These are phyloP conservation scores for Marasmius tenuissimus DNA, from an alignment of 1,284 basidiomycete species.

Conservation along the genomic window DNA sequence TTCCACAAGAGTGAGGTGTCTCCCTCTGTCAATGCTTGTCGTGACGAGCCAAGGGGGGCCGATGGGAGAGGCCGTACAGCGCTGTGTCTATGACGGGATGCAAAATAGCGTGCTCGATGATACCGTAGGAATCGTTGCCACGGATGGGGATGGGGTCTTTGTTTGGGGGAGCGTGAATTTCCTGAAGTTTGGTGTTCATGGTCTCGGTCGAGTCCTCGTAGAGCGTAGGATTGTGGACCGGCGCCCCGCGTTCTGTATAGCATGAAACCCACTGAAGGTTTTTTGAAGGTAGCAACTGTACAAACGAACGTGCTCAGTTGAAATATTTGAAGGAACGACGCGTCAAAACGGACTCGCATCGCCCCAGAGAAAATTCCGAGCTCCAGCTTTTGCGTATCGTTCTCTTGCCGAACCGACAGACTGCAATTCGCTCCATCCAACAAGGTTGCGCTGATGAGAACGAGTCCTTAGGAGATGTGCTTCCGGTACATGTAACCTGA, in stretches of 20 bases:
- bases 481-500: too few species aligned
- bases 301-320: too few species aligned
- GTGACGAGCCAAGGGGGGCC: constrained; percentile 12
- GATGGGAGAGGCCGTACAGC: constrained; percentile 16
- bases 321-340: too few species aligned
- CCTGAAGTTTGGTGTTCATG: constrained; percentile 10
- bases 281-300: background rate
- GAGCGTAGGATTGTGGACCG: constrained; percentile 15
- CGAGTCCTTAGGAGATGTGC: too few species aligned
- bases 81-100: constrained; percentile 3
- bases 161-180: constrained; percentile 9
- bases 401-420: too few species aligned
- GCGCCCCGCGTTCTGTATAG: constrained; percentile 16
- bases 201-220: constrained; percentile 11
- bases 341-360: too few species aligned
- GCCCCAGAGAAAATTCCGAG: too few species aligned
- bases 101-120: background rate
- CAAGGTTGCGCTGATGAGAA: too few species aligned
- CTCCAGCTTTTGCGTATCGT: too few species aligned
- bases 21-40: constrained; percentile 14
- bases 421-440: too few species aligned
- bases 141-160: constrained; percentile 14
- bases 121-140: constrained; percentile 10
- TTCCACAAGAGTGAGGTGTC: constrained; percentile 15
- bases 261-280: constrained; percentile 14